Evolutionary conservation across 2,329 filamentous ascomycete genomes (phyloP).

Genomic region (Neonectria hederae): DNA sequence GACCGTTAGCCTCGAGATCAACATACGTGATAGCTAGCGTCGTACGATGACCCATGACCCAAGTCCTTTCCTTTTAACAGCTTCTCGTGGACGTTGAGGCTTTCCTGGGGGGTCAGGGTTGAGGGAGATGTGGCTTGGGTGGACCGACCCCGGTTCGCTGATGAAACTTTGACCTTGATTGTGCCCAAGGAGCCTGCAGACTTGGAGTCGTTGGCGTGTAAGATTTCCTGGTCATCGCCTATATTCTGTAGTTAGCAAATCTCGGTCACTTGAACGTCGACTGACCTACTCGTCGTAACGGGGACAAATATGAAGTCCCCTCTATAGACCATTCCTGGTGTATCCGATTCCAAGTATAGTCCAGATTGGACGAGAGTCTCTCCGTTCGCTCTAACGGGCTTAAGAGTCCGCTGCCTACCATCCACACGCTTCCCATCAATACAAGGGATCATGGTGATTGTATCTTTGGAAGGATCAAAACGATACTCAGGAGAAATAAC

Average conservation of each 20-base stretch:
- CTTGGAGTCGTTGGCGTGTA: not conserved
- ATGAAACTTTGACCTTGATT: slow-evolving; percentile 13
- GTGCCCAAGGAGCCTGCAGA: slow-evolving; percentile 25
- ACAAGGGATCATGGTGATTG: too few relatives aligned
- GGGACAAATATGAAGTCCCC: slow-evolving; percentile 29
- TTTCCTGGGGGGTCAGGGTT: too few relatives aligned
- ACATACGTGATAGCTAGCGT: not conserved
- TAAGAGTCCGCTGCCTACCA: not conserved
- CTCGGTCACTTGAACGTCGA: too few relatives aligned
- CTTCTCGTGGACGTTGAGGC: slow-evolving; percentile 31
- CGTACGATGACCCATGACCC: slow-evolving; percentile 36
- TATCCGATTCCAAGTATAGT: not conserved
- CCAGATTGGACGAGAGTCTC: not conserved
- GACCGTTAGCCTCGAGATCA: not conserved
- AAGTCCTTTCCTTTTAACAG: slow-evolving; percentile 41
- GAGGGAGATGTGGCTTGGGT: too few relatives aligned
- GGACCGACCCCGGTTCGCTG: too few relatives aligned
- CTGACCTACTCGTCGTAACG: slow-evolving; percentile 22
- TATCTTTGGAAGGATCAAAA: too few relatives aligned
- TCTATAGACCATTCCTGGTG: not conserved
- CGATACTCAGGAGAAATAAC: not conserved
- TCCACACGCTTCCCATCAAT: slow-evolving; percentile 27
- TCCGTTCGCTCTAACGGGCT: fast-evolving
- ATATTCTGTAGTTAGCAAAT: not conserved
- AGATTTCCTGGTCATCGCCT: slow-evolving; percentile 5